Evolutionary conservation across 345 rosid genomes (phyloP).

Genomic region (Sonneratia alba): DNA sequence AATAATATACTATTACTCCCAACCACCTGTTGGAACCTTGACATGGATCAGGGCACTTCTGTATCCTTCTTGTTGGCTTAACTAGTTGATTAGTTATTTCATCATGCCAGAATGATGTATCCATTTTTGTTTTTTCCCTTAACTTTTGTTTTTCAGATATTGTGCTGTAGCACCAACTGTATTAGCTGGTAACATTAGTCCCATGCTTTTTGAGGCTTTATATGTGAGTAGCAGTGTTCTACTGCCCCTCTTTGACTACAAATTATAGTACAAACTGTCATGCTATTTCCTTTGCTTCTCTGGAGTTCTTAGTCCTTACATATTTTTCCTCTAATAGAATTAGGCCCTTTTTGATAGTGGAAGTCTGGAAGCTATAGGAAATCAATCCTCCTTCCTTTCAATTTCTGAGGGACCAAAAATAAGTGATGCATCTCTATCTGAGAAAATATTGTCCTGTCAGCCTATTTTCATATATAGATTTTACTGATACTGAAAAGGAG

Average conservation of each 20-base stretch:
- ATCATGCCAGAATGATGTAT: neutral
- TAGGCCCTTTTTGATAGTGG: neutral
- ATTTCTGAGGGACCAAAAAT: neutral
- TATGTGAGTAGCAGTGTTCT: constrained; percentile 44
- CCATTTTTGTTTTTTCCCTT: constrained; percentile 1
- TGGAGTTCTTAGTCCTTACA: neutral
- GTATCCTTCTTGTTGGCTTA: constrained; percentile 39
- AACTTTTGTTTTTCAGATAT: constrained; percentile 58
- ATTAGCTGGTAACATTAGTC: constrained; percentile 74
- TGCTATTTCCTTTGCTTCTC: neutral
- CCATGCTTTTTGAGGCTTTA: constrained; percentile 78
- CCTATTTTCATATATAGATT: neutral
- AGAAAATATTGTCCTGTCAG: neutral
- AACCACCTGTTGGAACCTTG: constrained; percentile 29
- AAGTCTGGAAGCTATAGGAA: neutral
- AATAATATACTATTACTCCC: constrained; percentile 60
- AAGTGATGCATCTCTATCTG: neutral
- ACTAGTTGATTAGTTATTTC: neutral
- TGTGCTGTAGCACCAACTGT: constrained; percentile 88
- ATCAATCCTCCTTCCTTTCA: neutral
- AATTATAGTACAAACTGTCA: neutral
- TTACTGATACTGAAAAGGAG: neutral
- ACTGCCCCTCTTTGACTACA: neutral
- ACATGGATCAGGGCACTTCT: constrained; percentile 55
- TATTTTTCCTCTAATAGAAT: neutral